Evolutionary conservation across 768 basidiomycete genomes (phyloP).

Genomic region (Xerocomellus amylosporus): DNA sequence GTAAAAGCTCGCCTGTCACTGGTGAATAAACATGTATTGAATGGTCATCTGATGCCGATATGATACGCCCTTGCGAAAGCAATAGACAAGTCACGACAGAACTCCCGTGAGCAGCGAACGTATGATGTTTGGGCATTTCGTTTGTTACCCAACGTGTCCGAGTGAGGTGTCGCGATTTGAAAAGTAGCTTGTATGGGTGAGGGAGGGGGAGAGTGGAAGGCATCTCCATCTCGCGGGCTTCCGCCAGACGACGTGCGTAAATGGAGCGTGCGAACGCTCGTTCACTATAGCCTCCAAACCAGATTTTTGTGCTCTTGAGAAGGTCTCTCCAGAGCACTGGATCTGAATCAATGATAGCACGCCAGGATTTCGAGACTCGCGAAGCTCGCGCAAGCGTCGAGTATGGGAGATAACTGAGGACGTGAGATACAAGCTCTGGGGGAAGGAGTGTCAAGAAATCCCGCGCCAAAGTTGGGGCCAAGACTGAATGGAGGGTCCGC

Average conservation of each 20-base stretch:
- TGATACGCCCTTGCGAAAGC: slow-evolving; percentile 92
- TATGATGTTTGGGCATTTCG: slow-evolving; percentile 67
- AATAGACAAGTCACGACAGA: slow-evolving; percentile 95
- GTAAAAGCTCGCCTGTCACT: slow-evolving; percentile 70
- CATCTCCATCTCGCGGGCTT: slow-evolving; percentile 32
- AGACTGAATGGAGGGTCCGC: slow-evolving; percentile 82
- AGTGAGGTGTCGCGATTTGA: slow-evolving; percentile 85
- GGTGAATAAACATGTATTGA: slow-evolving; percentile 94
- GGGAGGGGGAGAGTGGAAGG: slow-evolving; percentile 62
- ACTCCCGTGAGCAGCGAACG: slow-evolving; percentile 84
- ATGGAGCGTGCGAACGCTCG: slow-evolving; percentile 74
- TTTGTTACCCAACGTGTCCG: slow-evolving; percentile 78
- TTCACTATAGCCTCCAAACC: slow-evolving; percentile 87
- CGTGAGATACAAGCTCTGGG: slow-evolving; percentile 85
- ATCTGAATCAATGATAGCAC: slow-evolving; percentile 88
- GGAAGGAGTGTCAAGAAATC: slow-evolving; percentile 94
- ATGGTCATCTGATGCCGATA: slow-evolving; percentile 96
- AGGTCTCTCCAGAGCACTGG: slow-evolving; percentile 87
- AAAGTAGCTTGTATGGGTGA: slow-evolving; percentile 89
- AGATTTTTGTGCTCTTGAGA: slow-evolving; percentile 77
- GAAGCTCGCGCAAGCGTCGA: slow-evolving; percentile 82
- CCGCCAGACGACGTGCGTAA: slow-evolving; percentile 53
- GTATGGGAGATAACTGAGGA: slow-evolving; percentile 82
- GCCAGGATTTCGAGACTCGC: slow-evolving; percentile 87
- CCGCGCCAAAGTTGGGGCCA: slow-evolving; percentile 86